A percentile compares a stretch with the other conserved stretches of the same genome.
phyloP scores from a whole-genome alignment of 148 eudicot species.

The Silene uniflora region DNA sequence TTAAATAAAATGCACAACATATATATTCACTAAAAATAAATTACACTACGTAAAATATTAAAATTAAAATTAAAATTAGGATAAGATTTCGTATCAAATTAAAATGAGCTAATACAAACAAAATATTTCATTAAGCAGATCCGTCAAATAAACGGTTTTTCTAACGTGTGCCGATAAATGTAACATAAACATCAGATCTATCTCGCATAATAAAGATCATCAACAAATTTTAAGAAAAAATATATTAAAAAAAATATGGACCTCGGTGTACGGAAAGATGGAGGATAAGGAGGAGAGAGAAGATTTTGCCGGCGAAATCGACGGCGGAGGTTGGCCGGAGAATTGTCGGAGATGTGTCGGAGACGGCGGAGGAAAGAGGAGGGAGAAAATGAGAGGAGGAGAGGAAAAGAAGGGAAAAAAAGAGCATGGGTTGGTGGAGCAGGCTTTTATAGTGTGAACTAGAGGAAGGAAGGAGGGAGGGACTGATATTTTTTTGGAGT shows the following conservation, averaged over 20 bases:
- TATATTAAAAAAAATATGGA: not conserved
- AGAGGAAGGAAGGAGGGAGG: not conserved
- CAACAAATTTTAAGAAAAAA: not conserved
- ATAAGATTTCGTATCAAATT: not conserved
- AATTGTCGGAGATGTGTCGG: not conserved
- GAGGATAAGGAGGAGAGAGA: not conserved
- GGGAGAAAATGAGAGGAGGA: conserved; percentile 2
- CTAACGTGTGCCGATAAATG: too few relatives aligned
- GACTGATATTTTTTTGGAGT: not conserved
- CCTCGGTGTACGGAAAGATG: not conserved
- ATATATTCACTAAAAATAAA: too few relatives aligned
- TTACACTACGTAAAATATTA: not conserved
- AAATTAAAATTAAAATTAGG: not conserved
- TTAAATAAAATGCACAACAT: too few relatives aligned
- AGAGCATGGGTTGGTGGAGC: conserved; percentile 6
- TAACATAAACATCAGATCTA: conserved; percentile 3
- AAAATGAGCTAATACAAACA: too few relatives aligned
- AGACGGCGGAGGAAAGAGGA: not conserved
- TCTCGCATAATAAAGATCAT: not conserved
- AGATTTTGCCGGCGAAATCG: not conserved
- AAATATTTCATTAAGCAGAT: not conserved
- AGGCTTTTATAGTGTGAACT: conserved; percentile 14
- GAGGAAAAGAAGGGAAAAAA: conserved; percentile 11
- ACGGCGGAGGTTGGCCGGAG: conserved; percentile 1
- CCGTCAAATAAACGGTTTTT: not conserved